These are phyloP conservation scores for Cladosporium colombiae DNA, from an alignment of 2,329 filamentous ascomycete species.

Conservation along the genomic window DNA sequence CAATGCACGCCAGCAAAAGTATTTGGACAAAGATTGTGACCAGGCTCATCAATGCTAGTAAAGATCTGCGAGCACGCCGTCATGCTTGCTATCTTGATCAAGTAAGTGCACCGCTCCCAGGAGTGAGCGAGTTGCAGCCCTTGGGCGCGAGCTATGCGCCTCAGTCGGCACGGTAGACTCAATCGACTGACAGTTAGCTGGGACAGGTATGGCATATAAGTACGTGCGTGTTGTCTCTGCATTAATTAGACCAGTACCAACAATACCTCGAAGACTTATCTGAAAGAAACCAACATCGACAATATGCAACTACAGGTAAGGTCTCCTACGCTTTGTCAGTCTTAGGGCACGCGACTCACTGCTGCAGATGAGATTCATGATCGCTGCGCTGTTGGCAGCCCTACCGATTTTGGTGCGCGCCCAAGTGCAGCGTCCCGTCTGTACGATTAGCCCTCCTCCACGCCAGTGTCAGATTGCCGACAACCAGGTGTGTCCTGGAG, in stretches of 20 bases:
- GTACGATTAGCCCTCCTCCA: neutral
- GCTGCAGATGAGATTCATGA: neutral
- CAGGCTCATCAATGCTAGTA: neutral
- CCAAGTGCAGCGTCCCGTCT: no score
- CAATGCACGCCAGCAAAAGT: neutral
- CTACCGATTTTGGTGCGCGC: neutral
- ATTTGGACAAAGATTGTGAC: neutral
- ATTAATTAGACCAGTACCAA: neutral
- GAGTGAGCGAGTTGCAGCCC: neutral
- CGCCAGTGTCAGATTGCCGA: neutral
- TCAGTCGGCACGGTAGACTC: neutral
- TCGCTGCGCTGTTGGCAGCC: neutral
- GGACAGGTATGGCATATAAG: neutral
- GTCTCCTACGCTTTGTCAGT: neutral
- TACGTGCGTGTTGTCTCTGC: neutral
- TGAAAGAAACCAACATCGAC: neutral
- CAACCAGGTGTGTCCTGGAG: neutral
- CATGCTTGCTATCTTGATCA: neutral
- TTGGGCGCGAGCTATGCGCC: neutral
- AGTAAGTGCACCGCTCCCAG: neutral
- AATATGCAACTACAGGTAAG: neutral
- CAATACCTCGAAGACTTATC: neutral
- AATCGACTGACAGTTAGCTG: neutral
- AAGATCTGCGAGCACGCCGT: neutral
- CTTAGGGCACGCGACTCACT: neutral